Evolutionary conservation across 805 yeast species (phyloP).

Genomic region (Myxozyma geophila): DNA sequence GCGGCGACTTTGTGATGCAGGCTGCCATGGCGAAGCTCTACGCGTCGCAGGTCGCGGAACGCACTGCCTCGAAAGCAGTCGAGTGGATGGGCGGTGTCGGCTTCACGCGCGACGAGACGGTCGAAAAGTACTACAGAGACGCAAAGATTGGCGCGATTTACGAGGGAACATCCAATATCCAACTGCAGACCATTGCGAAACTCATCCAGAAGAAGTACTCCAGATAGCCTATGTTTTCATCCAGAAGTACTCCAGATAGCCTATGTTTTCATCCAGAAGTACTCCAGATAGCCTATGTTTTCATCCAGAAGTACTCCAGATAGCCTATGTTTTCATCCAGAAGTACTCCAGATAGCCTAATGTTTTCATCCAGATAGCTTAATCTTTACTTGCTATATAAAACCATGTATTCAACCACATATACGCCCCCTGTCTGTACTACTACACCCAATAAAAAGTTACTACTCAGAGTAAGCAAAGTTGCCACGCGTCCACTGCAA

Average conservation of each 20-base stretch:
- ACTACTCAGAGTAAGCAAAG: slow-evolving; percentile 39
- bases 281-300: too few species aligned
- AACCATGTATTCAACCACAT: background rate
- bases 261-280: too few species aligned
- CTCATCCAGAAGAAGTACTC: slow-evolving; percentile 44
- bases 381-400: too few species aligned
- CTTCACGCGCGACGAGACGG: slow-evolving; percentile 50
- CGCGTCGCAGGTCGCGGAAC: slow-evolving; percentile 50
- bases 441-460: background rate
- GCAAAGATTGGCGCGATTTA: slow-evolving; percentile 53
- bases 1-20: slow-evolving; percentile 48
- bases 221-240: too few species aligned
- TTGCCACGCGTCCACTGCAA: slow-evolving; percentile 84
- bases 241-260: too few species aligned
- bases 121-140: slow-evolving; percentile 52
- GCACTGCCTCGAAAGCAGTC: slow-evolving; percentile 49
- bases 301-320: too few species aligned
- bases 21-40: slow-evolving; percentile 54
- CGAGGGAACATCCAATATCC: slow-evolving; percentile 53
- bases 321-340: too few species aligned
- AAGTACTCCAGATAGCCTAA: too few species aligned
- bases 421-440: background rate
- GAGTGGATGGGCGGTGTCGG: slow-evolving; percentile 58
- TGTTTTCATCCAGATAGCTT: too few species aligned
- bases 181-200: slow-evolving; percentile 52